phyloP scores from a whole-genome alignment of 2,329 filamentous ascomycete species.

The Cordyceps fumosorosea region DNA sequence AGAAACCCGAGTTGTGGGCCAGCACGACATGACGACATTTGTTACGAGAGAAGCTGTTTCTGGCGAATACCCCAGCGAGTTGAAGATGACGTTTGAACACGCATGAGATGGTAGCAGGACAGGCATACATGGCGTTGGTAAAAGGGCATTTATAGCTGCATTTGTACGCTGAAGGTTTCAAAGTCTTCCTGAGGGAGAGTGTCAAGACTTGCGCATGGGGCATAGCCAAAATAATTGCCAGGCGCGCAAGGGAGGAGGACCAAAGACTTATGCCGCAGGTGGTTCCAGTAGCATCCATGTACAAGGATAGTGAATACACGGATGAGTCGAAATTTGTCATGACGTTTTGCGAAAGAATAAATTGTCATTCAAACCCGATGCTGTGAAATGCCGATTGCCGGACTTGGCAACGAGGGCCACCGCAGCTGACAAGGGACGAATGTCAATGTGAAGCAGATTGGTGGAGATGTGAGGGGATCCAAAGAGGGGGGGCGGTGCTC shows the following conservation, averaged over 20 bases:
- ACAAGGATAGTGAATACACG: not conserved
- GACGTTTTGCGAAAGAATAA: not conserved
- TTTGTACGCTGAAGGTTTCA: not conserved
- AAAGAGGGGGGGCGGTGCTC: too few relatives aligned
- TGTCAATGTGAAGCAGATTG: slow-evolving; percentile 6
- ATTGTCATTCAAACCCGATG: not conserved
- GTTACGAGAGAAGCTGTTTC: slow-evolving; percentile 3
- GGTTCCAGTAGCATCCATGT: not conserved
- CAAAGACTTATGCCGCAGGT: not conserved
- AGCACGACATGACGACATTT: slow-evolving; percentile 5
- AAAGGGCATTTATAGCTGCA: slow-evolving; percentile 6
- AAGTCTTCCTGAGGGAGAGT: not conserved
- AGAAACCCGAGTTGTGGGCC: not conserved
- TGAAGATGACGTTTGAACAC: not conserved
- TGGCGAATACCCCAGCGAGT: slow-evolving; percentile 7
- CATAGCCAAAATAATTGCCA: not conserved
- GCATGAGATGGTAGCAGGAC: slow-evolving; percentile 5
- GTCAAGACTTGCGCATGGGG: not conserved
- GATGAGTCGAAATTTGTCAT: slow-evolving; percentile 5
- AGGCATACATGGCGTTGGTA: slow-evolving; percentile 7
- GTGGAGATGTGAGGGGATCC: not conserved
- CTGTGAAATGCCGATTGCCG: not conserved
- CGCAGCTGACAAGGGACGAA: not conserved
- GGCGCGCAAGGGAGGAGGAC: too few relatives aligned
- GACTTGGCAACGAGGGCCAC: not conserved